These are phyloP conservation scores for Malassezia pachydermatis DNA, from an alignment of 1,284 basidiomycete genomes.

Conservation along the genomic window DNA sequence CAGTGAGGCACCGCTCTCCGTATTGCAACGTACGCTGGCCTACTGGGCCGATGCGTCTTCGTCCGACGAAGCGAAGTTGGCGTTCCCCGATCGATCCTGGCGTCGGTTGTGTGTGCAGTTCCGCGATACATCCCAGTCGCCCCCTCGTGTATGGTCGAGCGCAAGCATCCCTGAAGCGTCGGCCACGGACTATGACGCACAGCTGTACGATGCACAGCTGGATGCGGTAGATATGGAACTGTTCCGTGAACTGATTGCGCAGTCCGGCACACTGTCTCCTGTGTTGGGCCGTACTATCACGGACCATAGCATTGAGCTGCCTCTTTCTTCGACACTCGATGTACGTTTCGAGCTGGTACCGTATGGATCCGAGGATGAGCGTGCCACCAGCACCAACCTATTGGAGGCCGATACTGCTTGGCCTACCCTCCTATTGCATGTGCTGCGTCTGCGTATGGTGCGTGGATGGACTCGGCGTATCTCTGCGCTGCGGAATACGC, in stretches of 20 bases:
- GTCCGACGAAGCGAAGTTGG: conserved; percentile 9
- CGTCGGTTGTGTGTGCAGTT: conserved; percentile 25
- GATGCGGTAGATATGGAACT: conserved; percentile 31
- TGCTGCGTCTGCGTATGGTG: conserved; percentile 17
- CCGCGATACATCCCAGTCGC: neutral
- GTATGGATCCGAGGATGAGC: neutral
- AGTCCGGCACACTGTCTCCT: conserved; percentile 23
- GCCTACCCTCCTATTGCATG: conserved; percentile 11
- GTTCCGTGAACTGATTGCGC: conserved; percentile 27
- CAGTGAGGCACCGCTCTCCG: conserved; percentile 26
- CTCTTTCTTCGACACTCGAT: conserved; percentile 9
- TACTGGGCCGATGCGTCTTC: conserved; percentile 27
- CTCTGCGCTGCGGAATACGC: neutral
- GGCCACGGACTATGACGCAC: conserved; percentile 19
- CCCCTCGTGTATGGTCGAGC: conserved; percentile 22
- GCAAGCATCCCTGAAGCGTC: neutral
- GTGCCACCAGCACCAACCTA: neutral
- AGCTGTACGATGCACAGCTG: conserved; percentile 26
- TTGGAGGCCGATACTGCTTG: neutral
- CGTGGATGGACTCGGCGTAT: conserved; percentile 9
- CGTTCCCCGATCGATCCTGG: conserved; percentile 30
- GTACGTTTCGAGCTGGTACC: conserved; percentile 22
- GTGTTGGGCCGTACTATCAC: conserved; percentile 23
- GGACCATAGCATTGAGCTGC: conserved; percentile 11
- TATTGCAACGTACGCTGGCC: conserved; percentile 25